phyloP scores from a whole-genome alignment of 1,284 basidiomycete species.

The Rhizoctonia solani region DNA sequence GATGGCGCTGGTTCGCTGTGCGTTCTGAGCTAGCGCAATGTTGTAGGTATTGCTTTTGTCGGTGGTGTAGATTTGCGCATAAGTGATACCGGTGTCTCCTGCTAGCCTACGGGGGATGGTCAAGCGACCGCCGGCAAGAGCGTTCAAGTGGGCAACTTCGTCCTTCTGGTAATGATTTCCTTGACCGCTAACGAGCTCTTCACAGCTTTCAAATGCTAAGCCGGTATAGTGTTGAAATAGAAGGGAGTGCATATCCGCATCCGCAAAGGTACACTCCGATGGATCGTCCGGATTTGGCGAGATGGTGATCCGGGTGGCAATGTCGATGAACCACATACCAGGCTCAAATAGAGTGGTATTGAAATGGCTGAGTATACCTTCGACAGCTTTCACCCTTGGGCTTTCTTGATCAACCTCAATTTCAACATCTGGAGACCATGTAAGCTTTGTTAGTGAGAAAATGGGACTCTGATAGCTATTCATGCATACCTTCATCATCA shows the following conservation, averaged over 20 bases:
- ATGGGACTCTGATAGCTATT: background rate
- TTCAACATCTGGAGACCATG: too few species aligned
- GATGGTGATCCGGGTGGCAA: slow-evolving; percentile 2
- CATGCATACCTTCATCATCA: background rate
- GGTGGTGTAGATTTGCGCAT: slow-evolving; percentile 12
- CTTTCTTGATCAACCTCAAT: background rate
- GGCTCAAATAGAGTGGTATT: background rate
- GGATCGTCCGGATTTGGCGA: background rate
- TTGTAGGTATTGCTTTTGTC: slow-evolving; percentile 15
- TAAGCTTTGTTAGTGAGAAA: too few species aligned
- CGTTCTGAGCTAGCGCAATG: background rate
- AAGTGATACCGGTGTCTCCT: background rate
- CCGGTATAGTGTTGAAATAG: background rate
- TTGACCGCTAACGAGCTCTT: background rate
- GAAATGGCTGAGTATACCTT: background rate
- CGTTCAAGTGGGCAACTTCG: slow-evolving; percentile 1
- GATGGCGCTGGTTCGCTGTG: background rate
- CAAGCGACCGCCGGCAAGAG: background rate
- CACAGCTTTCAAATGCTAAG: background rate
- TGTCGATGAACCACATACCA: background rate
- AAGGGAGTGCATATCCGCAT: background rate
- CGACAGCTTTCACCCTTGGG: background rate
- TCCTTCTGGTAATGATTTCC: slow-evolving; percentile 14
- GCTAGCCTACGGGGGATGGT: background rate
- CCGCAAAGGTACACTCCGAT: background rate